These are phyloP conservation scores for Venturia aucupariae DNA, from an alignment of 2,329 filamentous ascomycete species.

Conservation along the genomic window DNA sequence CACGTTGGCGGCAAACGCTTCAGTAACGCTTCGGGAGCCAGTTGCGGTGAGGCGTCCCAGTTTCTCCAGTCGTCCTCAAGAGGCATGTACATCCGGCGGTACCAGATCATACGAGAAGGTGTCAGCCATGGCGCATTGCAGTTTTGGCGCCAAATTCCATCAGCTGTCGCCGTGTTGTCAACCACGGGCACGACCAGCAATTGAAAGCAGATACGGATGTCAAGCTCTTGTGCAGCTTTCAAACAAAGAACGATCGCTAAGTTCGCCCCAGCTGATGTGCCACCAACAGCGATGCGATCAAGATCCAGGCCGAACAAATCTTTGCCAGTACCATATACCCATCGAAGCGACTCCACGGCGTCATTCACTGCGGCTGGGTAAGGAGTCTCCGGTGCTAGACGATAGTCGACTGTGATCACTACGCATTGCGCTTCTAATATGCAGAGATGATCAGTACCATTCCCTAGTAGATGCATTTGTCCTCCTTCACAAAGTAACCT, in stretches of 20 bases:
- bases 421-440: background rate
- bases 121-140: slow-evolving; percentile 28
- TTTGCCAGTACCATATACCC: background rate
- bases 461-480: background rate
- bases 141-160: slow-evolving; percentile 17
- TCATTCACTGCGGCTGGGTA: slow-evolving; percentile 8
- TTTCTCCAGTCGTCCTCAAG: slow-evolving; percentile 18
- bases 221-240: slow-evolving; percentile 16
- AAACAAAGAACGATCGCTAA: slow-evolving; percentile 18
- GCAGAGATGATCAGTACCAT: background rate
- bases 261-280: slow-evolving; percentile 15
- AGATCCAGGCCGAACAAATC: background rate
- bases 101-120: slow-evolving; percentile 27
- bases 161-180: slow-evolving; percentile 26
- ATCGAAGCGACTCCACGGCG: background rate
- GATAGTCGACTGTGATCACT: slow-evolving; percentile 7
- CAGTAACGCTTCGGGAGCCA: slow-evolving; percentile 19
- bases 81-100: slow-evolving; percentile 27
- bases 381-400: background rate
- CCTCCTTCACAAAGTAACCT: slow-evolving; percentile 19
- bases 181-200: slow-evolving; percentile 28
- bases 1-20: slow-evolving; percentile 24
- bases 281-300: background rate
- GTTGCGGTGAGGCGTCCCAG: slow-evolving; percentile 29
- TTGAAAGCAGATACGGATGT: slow-evolving; percentile 15